Percentiles rank a stretch among this genome's conserved stretches.
Evolutionary conservation across 2,329 filamentous ascomycete genomes (phyloP).

Genomic region (Colletotrichum ledebouriae): DNA sequence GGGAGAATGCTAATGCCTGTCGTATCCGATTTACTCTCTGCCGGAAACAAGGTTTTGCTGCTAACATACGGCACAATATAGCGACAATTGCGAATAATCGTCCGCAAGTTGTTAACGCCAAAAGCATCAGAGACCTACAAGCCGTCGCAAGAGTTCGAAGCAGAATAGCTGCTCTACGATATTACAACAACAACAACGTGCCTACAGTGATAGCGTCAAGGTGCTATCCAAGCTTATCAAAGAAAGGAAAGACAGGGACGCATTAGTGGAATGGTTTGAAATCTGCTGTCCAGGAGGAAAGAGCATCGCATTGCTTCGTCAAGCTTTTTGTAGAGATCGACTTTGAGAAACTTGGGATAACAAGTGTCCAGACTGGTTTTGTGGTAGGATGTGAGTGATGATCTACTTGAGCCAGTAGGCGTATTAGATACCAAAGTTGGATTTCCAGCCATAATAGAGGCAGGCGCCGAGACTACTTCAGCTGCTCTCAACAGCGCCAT

Average conservation of each 20-base stretch:
- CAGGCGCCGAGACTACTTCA: slow-evolving; percentile 11
- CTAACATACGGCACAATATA: slow-evolving; percentile 1
- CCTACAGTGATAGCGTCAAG: no score
- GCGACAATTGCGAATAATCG: background rate
- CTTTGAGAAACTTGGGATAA: slow-evolving; percentile 21
- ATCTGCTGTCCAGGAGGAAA: slow-evolving; percentile 2
- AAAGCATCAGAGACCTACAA: slow-evolving; percentile 5
- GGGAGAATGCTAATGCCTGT: slow-evolving; percentile 12
- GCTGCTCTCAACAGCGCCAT: slow-evolving; percentile 11
- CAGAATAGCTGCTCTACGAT: slow-evolving; percentile 7
- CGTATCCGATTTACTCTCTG: slow-evolving; percentile 11
- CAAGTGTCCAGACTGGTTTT: background rate
- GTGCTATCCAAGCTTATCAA: background rate
- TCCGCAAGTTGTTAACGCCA: slow-evolving; percentile 4
- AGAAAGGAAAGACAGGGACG: slow-evolving; percentile 14
- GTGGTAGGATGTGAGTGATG: slow-evolving; percentile 5
- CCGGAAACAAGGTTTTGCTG: background rate
- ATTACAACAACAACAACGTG: slow-evolving; percentile 2
- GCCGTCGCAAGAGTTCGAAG: slow-evolving; percentile 18
- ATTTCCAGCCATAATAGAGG: background rate
- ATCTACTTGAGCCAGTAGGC: background rate
- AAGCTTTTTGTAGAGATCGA: slow-evolving; percentile 15
- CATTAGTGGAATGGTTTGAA: slow-evolving; percentile 17
- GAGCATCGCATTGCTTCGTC: slow-evolving; percentile 19
- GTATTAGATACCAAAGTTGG: background rate